Percentiles rank a stretch among this genome's conserved stretches.
Evolutionary conservation across 345 rosid genomes (phyloP).

Genomic region (Eucalyptus coolabah): DNA sequence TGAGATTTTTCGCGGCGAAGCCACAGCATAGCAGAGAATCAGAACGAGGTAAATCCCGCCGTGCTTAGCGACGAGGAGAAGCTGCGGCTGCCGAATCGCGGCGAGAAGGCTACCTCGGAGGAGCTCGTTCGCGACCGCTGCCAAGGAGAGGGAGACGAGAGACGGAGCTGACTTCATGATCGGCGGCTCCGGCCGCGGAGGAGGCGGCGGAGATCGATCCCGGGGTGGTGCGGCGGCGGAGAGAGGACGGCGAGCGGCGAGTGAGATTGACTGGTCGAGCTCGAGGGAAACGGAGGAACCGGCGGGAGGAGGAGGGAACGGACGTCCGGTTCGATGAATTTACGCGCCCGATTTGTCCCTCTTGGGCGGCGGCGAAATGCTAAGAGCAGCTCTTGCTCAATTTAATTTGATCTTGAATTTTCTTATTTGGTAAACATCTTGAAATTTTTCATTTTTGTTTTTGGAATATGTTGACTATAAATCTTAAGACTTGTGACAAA

Average conservation of each 20-base stretch:
- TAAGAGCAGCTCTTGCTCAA: neutral
- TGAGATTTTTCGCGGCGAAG: neutral
- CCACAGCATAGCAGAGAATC: neutral
- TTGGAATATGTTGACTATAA: too few species aligned
- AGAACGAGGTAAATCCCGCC: neutral
- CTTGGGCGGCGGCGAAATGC: neutral
- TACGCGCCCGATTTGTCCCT: neutral
- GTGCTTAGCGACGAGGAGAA: neutral
- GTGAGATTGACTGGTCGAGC: neutral
- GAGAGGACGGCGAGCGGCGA: neutral
- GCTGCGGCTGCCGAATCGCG: neutral
- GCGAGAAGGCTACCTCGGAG: constrained; percentile 20
- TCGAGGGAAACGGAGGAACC: neutral
- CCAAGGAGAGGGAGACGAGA: constrained; percentile 35
- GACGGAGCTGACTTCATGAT: constrained; percentile 43
- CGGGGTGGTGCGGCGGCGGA: neutral
- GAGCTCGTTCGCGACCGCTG: constrained; percentile 31
- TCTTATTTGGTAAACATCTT: neutral
- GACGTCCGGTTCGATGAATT: neutral
- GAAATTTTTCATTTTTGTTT: neutral
- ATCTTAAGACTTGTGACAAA: too few species aligned
- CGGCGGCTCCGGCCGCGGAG: neutral
- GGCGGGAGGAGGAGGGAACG: neutral
- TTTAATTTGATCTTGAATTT: neutral
- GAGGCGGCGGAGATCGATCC: neutral